These are phyloP conservation scores for Linnemannia schmuckeri DNA, from an alignment of 192 early-diverging fungal species.

Conservation along the genomic window DNA sequence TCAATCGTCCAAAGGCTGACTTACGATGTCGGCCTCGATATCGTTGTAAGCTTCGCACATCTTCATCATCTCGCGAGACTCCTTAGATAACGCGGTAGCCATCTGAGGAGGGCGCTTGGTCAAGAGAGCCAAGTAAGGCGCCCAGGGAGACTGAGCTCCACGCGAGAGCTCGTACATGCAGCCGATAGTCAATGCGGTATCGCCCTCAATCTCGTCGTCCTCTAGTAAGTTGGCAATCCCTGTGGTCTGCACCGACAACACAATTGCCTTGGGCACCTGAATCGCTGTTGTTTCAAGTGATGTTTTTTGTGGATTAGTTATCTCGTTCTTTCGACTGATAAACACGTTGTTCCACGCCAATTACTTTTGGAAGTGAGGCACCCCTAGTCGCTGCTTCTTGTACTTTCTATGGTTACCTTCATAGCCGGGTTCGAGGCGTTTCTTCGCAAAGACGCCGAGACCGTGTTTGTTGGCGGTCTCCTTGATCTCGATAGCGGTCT, in stretches of 20 bases:
- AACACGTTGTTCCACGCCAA: background rate
- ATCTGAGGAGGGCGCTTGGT: conserved; percentile 65
- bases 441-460: conserved; percentile 48
- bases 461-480: conserved; percentile 47
- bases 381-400: background rate
- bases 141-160: conserved; percentile 78
- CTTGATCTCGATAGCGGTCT: conserved; percentile 67
- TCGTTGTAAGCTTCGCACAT: conserved; percentile 76
- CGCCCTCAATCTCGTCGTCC: conserved; percentile 72
- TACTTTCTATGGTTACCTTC: conserved; percentile 19
- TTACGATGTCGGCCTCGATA: conserved; percentile 66
- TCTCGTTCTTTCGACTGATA: background rate
- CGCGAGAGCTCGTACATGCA: conserved; percentile 86
- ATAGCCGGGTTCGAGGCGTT: conserved; percentile 30
- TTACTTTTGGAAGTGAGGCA: background rate
- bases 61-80: conserved; percentile 67
- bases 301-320: background rate
- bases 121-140: conserved; percentile 75
- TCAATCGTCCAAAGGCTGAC: background rate
- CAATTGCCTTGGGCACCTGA: conserved; percentile 82
- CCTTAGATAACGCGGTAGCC: conserved; percentile 79
- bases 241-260: conserved; percentile 80
- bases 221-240: conserved; percentile 82
- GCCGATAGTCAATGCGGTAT: conserved; percentile 77
- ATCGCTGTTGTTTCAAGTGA: conserved; percentile 52